These are phyloP conservation scores for Escallonia rubra DNA, from an alignment of 129 eudicot species.

Conservation along the genomic window DNA sequence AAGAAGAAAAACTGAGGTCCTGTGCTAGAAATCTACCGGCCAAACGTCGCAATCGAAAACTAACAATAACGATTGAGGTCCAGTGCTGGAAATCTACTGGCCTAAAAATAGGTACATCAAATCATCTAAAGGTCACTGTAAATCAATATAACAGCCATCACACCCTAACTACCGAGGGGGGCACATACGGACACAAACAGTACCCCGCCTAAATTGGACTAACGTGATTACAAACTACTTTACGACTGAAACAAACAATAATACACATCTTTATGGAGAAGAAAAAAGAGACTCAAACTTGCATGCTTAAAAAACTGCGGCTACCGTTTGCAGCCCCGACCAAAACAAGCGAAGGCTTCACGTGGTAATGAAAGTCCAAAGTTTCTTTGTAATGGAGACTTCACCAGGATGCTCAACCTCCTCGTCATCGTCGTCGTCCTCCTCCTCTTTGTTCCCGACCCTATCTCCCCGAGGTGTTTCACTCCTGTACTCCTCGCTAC, in stretches of 20 bases:
- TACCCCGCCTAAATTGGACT: conserved; percentile 28
- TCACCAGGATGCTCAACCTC: conserved; percentile 87
- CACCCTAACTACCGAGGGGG: neutral
- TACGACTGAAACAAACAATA: conserved; percentile 7
- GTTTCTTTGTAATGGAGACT: conserved; percentile 90
- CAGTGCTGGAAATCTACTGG: conserved; percentile 3
- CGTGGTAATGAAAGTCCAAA: conserved; percentile 90
- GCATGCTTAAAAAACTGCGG: neutral
- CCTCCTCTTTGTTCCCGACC: conserved; percentile 14
- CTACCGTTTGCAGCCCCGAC: neutral
- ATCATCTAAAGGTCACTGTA: conserved; percentile 8
- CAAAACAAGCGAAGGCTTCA: conserved; percentile 15
- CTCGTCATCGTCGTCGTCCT: conserved; percentile 23
- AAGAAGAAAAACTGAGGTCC: too few species aligned
- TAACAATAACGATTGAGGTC: neutral
- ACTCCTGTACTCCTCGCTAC: conserved; percentile 23
- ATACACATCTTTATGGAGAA: conserved; percentile 18
- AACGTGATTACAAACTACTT: conserved; percentile 16
- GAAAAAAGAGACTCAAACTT: conserved; percentile 21
- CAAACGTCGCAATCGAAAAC: too few species aligned
- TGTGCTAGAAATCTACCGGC: too few species aligned
- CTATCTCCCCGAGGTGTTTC: conserved; percentile 25
- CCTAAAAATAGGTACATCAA: conserved; percentile 12
- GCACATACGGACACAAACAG: conserved; percentile 14
- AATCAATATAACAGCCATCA: conserved; percentile 30